A percentile compares a stretch with the other conserved stretches of the same genome.
Evolutionary conservation across 2,329 filamentous ascomycete genomes (phyloP).

Genomic region (Colletotrichum sp.): DNA sequence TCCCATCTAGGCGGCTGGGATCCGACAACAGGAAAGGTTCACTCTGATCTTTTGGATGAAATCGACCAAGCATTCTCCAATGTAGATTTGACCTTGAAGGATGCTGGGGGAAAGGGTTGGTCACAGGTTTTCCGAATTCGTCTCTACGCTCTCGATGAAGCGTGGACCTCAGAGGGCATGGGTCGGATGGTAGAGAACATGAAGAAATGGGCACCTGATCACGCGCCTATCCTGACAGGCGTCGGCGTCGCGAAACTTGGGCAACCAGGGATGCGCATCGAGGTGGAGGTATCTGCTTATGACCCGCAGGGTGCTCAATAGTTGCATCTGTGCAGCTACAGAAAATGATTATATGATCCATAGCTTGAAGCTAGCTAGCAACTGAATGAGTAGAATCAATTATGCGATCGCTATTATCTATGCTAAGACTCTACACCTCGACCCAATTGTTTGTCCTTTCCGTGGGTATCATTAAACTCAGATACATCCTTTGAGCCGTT

Average conservation of each 20-base stretch:
- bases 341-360: fast-evolving
- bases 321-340: not conserved
- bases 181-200: conserved; percentile 39
- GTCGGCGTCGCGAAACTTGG: conserved; percentile 44
- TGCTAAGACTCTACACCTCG: not conserved
- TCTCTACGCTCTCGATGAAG: conserved; percentile 38
- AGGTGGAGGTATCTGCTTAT: conserved; percentile 46
- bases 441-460: not conserved
- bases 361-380: not conserved
- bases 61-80: conserved; percentile 52
- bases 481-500: not conserved
- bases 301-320: not conserved
- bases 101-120: conserved; percentile 53
- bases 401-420: not conserved
- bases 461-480: not conserved
- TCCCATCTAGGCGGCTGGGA: conserved; percentile 5
- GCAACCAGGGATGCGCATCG: conserved; percentile 46
- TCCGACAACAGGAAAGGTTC: conserved; percentile 21
- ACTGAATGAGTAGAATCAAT: not conserved
- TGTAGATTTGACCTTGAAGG: conserved; percentile 45
- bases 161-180: conserved; percentile 24
- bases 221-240: conserved; percentile 47
- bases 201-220: conserved; percentile 43
- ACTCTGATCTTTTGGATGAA: conserved; percentile 35
- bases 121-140: conserved; percentile 46